phyloP scores from a whole-genome alignment of 2,329 filamentous ascomycete genomes.

The Cercospora nicotianae region DNA sequence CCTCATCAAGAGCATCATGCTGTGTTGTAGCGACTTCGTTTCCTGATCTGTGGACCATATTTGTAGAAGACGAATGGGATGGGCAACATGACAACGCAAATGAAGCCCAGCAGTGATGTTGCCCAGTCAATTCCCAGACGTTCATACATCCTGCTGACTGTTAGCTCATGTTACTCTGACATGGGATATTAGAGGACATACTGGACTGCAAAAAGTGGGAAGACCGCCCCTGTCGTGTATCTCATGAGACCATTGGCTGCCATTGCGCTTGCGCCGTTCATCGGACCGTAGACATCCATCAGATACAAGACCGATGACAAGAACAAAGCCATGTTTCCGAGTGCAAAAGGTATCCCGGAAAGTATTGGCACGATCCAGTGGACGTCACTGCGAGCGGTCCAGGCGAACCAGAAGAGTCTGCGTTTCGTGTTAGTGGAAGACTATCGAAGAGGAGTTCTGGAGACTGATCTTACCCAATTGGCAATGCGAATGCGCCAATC shows the following conservation, averaged over 20 bases:
- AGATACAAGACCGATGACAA: constrained; percentile 46
- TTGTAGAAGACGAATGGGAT: constrained; percentile 43
- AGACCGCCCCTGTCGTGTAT: constrained; percentile 21
- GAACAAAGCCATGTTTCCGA: constrained; percentile 39
- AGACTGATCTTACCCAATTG: constrained; percentile 30
- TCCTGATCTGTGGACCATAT: constrained; percentile 34
- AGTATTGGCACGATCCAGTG: constrained; percentile 44
- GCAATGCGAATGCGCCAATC: constrained; percentile 39
- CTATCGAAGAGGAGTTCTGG: not conserved
- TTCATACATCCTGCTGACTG: constrained; percentile 38
- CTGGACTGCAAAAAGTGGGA: constrained; percentile 21
- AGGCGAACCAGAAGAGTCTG: constrained; percentile 44
- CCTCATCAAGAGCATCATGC: not conserved
- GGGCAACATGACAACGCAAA: constrained; percentile 41
- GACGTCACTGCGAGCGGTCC: constrained; percentile 38
- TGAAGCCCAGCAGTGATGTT: constrained; percentile 45
- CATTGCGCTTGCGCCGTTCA: constrained; percentile 58
- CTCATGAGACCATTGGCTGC: constrained; percentile 57
- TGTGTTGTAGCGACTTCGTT: constrained; percentile 17
- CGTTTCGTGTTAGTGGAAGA: constrained; percentile 9
- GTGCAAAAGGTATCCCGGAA: constrained; percentile 37
- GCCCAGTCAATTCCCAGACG: constrained; percentile 47
- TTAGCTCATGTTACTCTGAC: not conserved
- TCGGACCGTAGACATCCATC: constrained; percentile 55
- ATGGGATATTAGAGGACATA: not conserved